Evolutionary conservation across 495 filamentous ascomycete species (phyloP).

Genomic region (Lichenothelia convexa): DNA sequence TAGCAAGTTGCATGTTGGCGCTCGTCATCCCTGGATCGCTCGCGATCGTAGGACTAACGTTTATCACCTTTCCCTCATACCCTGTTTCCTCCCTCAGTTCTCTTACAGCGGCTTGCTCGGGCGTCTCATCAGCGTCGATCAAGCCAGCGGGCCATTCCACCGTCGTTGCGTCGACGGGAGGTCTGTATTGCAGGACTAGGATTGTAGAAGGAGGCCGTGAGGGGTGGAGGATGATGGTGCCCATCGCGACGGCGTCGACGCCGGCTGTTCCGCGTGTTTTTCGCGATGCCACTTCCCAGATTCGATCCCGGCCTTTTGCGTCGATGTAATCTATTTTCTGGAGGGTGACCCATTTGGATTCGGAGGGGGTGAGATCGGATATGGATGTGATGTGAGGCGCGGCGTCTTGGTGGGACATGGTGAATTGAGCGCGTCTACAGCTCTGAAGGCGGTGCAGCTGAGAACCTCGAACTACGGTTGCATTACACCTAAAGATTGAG

Average conservation of each 20-base stretch:
- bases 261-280: constrained; percentile 36
- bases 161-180: constrained; percentile 56
- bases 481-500: too few relatives aligned
- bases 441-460: too few relatives aligned
- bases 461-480: too few relatives aligned
- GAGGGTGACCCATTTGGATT: constrained; percentile 35
- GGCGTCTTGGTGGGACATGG: constrained; percentile 21
- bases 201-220: constrained; percentile 43
- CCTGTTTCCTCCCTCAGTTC: constrained; percentile 92
- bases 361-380: constrained; percentile 23
- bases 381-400: constrained; percentile 28
- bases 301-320: constrained; percentile 23
- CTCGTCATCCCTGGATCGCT: constrained; percentile 24
- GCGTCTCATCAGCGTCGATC: constrained; percentile 63
- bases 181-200: constrained; percentile 71
- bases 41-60: constrained; percentile 36
- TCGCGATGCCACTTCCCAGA: constrained; percentile 35
- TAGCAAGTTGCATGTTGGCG: constrained; percentile 23
- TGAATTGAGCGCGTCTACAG: too few relatives aligned
- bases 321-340: constrained; percentile 33
- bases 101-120: constrained; percentile 63
- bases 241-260: constrained; percentile 82
- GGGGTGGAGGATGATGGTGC: constrained; percentile 63
- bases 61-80: constrained; percentile 45
- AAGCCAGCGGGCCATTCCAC: constrained; percentile 80